phyloP scores from a whole-genome alignment of 495 filamentous ascomycete species.

The Penicillium argentinense region DNA sequence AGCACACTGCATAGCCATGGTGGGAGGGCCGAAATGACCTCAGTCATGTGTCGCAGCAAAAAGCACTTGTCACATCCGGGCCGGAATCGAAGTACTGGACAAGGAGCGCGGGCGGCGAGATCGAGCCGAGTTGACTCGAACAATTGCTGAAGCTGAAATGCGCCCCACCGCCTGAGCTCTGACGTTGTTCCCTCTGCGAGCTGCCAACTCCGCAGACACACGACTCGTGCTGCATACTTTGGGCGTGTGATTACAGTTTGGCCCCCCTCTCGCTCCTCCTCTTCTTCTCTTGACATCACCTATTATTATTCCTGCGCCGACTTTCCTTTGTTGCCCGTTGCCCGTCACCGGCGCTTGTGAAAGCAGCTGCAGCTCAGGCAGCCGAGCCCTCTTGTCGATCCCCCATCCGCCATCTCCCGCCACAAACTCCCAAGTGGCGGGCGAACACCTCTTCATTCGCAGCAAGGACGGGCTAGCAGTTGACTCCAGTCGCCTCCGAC shows the following conservation, averaged over 20 bases:
- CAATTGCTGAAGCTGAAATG: neutral
- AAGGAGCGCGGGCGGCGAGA: too few relatives aligned
- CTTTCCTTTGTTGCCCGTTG: neutral
- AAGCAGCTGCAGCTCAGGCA: too few relatives aligned
- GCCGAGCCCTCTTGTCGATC: constrained; percentile 7
- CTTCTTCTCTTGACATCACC: neutral
- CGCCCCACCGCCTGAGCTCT: constrained; percentile 14
- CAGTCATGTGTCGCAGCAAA: neutral
- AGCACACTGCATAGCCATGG: constrained; percentile 19
- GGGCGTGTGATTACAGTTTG: too few relatives aligned
- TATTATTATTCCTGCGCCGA: neutral
- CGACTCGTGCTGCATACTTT: too few relatives aligned
- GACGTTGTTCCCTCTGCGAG: constrained; percentile 2
- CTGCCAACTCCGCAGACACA: too few relatives aligned
- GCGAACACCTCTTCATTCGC: too few relatives aligned
- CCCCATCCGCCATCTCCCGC: constrained; percentile 13
- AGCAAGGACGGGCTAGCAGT: too few relatives aligned
- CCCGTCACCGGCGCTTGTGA: too few relatives aligned
- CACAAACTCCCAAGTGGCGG: neutral
- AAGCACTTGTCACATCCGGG: neutral
- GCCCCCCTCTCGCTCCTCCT: neutral
- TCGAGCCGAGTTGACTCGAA: too few relatives aligned
- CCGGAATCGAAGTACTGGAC: too few relatives aligned
- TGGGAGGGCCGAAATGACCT: constrained; percentile 6
- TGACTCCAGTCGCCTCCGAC: too few relatives aligned